Evolutionary conservation across 2,329 filamentous ascomycete species (phyloP).

Genomic region (Pseudocercospora fuligena): DNA sequence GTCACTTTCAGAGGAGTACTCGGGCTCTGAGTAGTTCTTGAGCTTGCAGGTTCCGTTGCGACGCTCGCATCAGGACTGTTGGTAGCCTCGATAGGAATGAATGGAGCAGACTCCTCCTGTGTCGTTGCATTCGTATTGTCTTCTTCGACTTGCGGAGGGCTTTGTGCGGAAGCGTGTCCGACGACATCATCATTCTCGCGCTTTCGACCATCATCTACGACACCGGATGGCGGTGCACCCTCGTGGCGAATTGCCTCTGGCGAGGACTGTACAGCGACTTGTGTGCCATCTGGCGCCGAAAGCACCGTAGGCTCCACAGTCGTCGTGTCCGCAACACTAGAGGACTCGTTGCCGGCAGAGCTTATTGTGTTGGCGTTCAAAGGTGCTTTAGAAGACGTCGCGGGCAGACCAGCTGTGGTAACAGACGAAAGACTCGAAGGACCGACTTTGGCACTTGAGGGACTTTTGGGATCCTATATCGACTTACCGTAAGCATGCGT

Average conservation of each 20-base stretch:
- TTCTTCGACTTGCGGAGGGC: background rate
- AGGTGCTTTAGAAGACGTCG: background rate
- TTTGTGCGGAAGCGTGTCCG: background rate
- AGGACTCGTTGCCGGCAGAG: background rate
- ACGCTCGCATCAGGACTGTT: background rate
- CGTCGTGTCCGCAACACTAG: background rate
- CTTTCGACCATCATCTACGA: background rate
- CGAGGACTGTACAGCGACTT: background rate
- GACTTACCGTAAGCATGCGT: slow-evolving; percentile 38
- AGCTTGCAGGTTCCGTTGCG: background rate
- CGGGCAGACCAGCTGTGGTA: background rate
- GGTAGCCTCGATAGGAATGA: background rate
- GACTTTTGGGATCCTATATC: slow-evolving; percentile 4
- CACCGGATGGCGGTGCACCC: background rate
- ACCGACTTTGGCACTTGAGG: background rate
- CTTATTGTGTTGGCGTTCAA: background rate
- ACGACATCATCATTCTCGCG: background rate
- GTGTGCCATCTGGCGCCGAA: background rate
- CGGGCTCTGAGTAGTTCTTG: background rate
- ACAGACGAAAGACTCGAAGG: background rate
- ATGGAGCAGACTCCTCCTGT: background rate
- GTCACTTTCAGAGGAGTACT: background rate
- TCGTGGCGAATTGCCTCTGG: background rate
- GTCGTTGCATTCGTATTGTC: background rate
- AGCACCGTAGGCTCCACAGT: background rate